Base-by-base conservation (phyloP, 345 rosid genomes). In the Populus euphratica region DNA sequence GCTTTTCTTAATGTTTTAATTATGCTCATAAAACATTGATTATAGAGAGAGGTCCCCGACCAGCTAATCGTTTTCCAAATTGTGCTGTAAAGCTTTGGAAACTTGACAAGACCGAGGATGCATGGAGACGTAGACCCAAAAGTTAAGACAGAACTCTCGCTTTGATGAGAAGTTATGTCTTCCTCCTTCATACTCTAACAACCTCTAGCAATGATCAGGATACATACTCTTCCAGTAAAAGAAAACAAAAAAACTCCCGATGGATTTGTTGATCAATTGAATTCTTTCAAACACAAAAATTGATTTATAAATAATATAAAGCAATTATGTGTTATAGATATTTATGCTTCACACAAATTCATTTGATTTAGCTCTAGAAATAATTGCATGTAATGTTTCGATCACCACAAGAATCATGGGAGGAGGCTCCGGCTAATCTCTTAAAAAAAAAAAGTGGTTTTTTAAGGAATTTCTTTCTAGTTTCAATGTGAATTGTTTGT, bases 11-110 rank as follows among this genome's bases (percentile, higher is more conserved):
- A 12, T 25, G 20, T 61, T 44, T 71, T 29, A 41, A 66, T 73
- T 29, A 14, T 64, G 36, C 62, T 23, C 16, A 14, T 49, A 44
- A 54, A 31, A 21, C 17, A 80, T 86, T 95, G 85, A 92, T 95
- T 81, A 98, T 93, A 84, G 99, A 95, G 83, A 88, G 99, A 83
- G 99, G 99, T 77, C 98, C 99, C 38, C 93, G 99, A 97, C 93
- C 98, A 76, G 96, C 98, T 66, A 86, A 88, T 88, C 94, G 96
- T 69, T 95, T 95, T 88, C 99, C 98, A 72, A 91, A 91, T 85
- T 84, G 76, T 80, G 81, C 88, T 76, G 70, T 89, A 63, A 85
- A 79, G 69, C 98, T 90, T 78, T 95, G 97, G 98, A 95, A 95
- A 87, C 94, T 91, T 79, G 98, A 95, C 88, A 92, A 94, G 90